Conservation (phyloP, 495 filamentous ascomycete species). For the Hypoxylon subgilvum region DNA sequence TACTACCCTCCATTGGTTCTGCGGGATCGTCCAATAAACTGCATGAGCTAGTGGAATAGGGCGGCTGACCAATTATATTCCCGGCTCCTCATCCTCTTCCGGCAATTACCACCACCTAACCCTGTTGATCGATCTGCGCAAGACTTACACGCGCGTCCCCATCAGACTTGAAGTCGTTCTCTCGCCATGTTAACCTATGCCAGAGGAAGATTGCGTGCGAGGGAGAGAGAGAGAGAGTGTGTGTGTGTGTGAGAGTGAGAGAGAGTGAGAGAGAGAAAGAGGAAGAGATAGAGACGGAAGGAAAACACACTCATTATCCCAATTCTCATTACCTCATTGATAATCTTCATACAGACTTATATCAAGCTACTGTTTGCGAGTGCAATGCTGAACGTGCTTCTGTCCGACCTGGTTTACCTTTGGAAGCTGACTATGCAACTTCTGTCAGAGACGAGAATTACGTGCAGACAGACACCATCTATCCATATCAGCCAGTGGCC, state of each 20-base stretch:
- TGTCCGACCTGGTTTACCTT: conserved; percentile 4
- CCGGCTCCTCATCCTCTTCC: conserved; percentile 32
- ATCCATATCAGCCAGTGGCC: conserved; percentile 24
- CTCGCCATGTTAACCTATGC: conserved; percentile 12
- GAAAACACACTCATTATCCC: background rate
- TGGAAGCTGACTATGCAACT: conserved; percentile 13
- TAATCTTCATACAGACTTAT: conserved; percentile 4
- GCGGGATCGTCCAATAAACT: conserved; percentile 42
- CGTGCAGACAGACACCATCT: conserved; percentile 13
- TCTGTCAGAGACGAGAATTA: conserved; percentile 8
- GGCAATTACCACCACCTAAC: conserved; percentile 30
- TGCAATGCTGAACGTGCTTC: conserved; percentile 8
- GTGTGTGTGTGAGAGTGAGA: no score
- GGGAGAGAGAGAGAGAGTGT: no score
- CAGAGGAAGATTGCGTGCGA: no score
- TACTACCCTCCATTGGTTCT: conserved; percentile 22
- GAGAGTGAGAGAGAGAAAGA: background rate
- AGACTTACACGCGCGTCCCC: conserved; percentile 31
- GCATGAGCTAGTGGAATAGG: conserved; percentile 21
- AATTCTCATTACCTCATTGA: conserved; percentile 4
- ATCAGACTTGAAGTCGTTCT: conserved; percentile 7
- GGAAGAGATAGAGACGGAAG: background rate
- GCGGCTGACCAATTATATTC: conserved; percentile 35
- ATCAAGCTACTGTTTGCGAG: background rate
- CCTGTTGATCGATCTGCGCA: conserved; percentile 30